phyloP scores from a whole-genome alignment of 352 stramenopile genomes.

The Nothophytophthora sp. region DNA sequence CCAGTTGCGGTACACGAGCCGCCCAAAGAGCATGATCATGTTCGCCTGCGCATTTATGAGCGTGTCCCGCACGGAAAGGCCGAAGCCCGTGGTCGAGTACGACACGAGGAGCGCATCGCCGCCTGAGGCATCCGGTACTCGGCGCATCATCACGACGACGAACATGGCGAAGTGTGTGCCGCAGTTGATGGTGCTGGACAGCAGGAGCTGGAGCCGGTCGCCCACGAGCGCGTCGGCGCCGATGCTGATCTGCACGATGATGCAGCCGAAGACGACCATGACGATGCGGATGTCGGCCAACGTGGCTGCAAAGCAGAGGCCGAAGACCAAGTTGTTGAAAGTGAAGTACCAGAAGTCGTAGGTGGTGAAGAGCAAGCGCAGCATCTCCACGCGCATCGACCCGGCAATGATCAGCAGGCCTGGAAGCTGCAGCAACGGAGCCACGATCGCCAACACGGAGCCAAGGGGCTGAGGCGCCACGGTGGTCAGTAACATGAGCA shows the following conservation, averaged over 20 bases:
- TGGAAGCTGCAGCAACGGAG: conserved; percentile 21
- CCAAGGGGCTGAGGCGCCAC: conserved; percentile 4
- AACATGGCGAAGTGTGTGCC: conserved; percentile 15
- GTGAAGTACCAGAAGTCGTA: conserved; percentile 42
- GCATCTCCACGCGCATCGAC: conserved; percentile 26
- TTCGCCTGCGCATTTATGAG: conserved; percentile 30
- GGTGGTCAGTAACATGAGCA: conserved; percentile 20
- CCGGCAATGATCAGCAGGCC: conserved; percentile 23
- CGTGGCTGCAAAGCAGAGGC: conserved; percentile 14
- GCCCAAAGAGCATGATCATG: conserved; percentile 28
- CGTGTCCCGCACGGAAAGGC: conserved; percentile 24
- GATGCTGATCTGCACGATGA: conserved; percentile 32
- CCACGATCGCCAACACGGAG: conserved; percentile 13
- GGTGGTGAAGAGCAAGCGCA: conserved; percentile 21
- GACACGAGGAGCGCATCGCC: conserved; percentile 4
- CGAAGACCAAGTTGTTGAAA: conserved; percentile 29
- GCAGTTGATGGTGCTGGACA: conserved; percentile 19
- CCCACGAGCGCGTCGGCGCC: conserved; percentile 23
- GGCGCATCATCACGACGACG: conserved; percentile 15
- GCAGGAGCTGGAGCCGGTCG: conserved; percentile 16
- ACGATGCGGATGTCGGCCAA: conserved; percentile 23
- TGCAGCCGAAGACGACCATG: conserved; percentile 12
- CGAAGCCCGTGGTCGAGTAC: conserved; percentile 10
- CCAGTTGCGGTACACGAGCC: conserved; percentile 30
- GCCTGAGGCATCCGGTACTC: conserved; percentile 18